Conservation (phyloP, 371 early-diverging fungal species). For the Phascolomyces articulosus region DNA sequence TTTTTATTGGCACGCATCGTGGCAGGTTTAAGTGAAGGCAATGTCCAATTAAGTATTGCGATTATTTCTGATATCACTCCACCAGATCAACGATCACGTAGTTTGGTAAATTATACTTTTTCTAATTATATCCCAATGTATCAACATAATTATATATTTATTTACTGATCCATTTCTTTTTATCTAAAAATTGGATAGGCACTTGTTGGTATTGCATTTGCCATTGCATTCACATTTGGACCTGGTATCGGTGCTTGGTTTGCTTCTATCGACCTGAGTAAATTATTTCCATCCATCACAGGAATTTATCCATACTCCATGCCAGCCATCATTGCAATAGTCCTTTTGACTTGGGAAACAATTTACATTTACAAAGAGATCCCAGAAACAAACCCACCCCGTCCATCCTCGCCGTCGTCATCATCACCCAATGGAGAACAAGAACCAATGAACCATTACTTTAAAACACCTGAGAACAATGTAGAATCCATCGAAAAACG, state of each 20-base stretch:
- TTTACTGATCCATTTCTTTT: too few relatives aligned
- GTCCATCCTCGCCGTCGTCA: too few relatives aligned
- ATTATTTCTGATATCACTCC: conserved; percentile 95
- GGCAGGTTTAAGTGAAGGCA: conserved; percentile 95
- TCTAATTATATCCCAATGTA: neutral
- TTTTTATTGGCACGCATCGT: conserved; percentile 90
- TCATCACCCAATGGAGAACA: neutral
- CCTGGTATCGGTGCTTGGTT: conserved; percentile 94
- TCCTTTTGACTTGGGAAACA: conserved; percentile 80
- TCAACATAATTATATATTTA: too few relatives aligned
- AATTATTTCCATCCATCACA: conserved; percentile 54
- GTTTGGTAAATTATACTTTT: conserved; percentile 17
- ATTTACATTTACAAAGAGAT: conserved; percentile 70
- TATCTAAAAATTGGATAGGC: too few relatives aligned
- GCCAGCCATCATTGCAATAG: conserved; percentile 86
- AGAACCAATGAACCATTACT: neutral
- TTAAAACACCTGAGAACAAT: neutral
- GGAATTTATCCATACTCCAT: conserved; percentile 79
- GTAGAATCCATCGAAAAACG: conserved; percentile 13
- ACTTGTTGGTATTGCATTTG: conserved; percentile 95
- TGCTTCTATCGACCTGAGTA: conserved; percentile 71
- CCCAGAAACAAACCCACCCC: conserved; percentile 90
- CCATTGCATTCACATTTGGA: conserved; percentile 94
- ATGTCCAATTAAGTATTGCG: conserved; percentile 94
- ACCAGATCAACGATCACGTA: conserved; percentile 73